Base-by-base conservation (phyloP, 1,284 basidiomycete genomes). In the Boletus chippewaensis region DNA sequence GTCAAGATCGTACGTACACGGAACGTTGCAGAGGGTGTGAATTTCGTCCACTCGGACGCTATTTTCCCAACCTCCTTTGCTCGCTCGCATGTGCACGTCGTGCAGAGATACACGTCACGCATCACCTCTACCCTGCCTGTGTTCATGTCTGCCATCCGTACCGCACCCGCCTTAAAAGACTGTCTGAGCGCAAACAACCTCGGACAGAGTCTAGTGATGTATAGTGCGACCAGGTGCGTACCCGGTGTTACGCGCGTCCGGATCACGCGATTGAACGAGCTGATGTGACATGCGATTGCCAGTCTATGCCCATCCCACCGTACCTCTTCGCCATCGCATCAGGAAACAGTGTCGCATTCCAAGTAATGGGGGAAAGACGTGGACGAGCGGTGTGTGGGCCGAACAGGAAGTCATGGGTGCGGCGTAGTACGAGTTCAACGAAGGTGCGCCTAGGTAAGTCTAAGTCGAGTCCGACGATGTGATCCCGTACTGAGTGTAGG, bases 291-390 rank as follows among this genome's bases (percentile, higher is more conserved):
- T 28, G 28, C 32, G 32, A 34, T 34, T 5, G 9, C 16, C 12
- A 57, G 86, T 85, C 87, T 2, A 77, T 91, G 10, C 80, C 86
- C 5, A 93, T 95, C 43, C 89, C 93, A 0, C 83, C 86, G 0
- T 95, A 94, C 66, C 74, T 95, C 35, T 79, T 95, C 54, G 93
- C 93, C 7, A 87, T 96, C 50, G 92, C 91, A 0, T 79, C 80
- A 1, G 92, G 91, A 5, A 87, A 94, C n/a, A n/a, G n/a, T 63
- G 75, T 95, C 5, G 65, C 80, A 0, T 90, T 92, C 68, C 70
- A 78, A 6, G 69, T 74, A 43, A 77, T 13, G 67, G 78, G 53
- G 84, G 81, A 32, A 86, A 83, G 58, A 62, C 74, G 20, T 94
- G 91, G 91, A 82, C 74, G 28, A 86, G 79, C 11, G 92, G 93